Percentiles rank a stretch among this genome's conserved stretches.
These are phyloP conservation scores for Phaseolus coccineus DNA, from an alignment of 331 rosid species.

Conservation along the genomic window DNA sequence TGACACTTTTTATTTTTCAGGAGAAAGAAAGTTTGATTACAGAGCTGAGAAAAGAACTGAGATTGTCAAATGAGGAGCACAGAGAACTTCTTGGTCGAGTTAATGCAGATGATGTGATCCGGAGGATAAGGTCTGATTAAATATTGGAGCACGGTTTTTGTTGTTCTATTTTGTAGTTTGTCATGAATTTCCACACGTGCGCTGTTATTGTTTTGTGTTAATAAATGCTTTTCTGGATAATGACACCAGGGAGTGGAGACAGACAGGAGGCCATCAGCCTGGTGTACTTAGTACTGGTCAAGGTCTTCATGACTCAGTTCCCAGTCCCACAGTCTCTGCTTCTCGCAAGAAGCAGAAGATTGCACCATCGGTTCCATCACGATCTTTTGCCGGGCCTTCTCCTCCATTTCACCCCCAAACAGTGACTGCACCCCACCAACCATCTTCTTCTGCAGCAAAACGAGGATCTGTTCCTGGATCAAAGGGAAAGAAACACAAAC, in stretches of 20 bases:
- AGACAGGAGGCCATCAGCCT: conserved; percentile 79
- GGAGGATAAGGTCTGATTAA: conserved; percentile 79
- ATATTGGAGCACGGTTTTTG: conserved; percentile 39
- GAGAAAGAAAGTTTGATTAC: conserved; percentile 96
- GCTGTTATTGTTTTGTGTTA: conserved; percentile 48
- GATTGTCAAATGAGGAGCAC: conserved; percentile 95
- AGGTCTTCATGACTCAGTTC: conserved; percentile 77
- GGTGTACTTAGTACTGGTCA: conserved; percentile 65
- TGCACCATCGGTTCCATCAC: conserved; percentile 72
- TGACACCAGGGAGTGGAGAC: conserved; percentile 91
- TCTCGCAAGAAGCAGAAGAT: conserved; percentile 88
- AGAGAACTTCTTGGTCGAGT: conserved; percentile 91
- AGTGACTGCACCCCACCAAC: conserved; percentile 76
- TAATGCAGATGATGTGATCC: conserved; percentile 87
- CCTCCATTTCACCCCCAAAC: conserved; percentile 77
- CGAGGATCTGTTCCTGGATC: conserved; percentile 79
- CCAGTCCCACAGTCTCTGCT: conserved; percentile 92
- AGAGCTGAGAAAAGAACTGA: conserved; percentile 90
- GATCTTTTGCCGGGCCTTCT: conserved; percentile 80
- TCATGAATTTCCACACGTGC: conserved; percentile 28
- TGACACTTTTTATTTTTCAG: conserved; percentile 67
- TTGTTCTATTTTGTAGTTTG: conserved; percentile 40
- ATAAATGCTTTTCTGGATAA: conserved; percentile 47
- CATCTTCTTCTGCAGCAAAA: conserved; percentile 82
- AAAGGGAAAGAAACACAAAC: conserved; percentile 88